Base-by-base conservation (phyloP, 106 monocot species). In the Allium fistulosum region DNA sequence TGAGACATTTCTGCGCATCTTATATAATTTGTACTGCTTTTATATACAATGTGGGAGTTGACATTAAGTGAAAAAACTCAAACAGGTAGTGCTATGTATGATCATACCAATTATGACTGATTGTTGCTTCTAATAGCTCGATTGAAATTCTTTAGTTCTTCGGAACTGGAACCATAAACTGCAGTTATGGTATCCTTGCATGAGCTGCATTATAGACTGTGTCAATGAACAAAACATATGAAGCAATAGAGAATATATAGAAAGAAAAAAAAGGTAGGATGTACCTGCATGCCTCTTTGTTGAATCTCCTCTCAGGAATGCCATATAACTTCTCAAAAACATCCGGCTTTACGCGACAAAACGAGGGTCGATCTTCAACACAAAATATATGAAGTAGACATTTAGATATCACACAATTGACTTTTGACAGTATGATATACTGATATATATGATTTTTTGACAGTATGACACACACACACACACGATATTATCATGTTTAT, bases 281-380 rank as follows among this genome's bases (percentile, higher is more conserved):
- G 3, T 22, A 83, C 80, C 83, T 78, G 87, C 87, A 87, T 16
- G 87, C 87, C 77, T 83, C 83, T 18, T 69, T 78, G 62, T 83
- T 75, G 26, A 83, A 87, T 51, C 72, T 78, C 62, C 69, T 83
- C 52, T 71, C 45, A 13, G 75, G 27, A 50, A 87, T 78, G 18
- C 83, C 87, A 16, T 72, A 83, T 9, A 83, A 53, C 51, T 87
- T 59, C 16, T 75, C 45, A 46, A 87, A 87, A 14, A 87, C 83
- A 51, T 78, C 78, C 10, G 83, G 83, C 53, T 87, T 77, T 67
- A 80, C 87, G 7, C 87, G 74, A 51, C 87, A 87, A 53, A 87
- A 87, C 55, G 14, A 62, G 37, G 87, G 87, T 46, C 87, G 57
- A 9, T 83, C 87, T 80, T 65, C 72, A 61, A 69, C 14, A 9